Base-by-base conservation (phyloP, 768 basidiomycete species). In the Collybia mongolica region DNA sequence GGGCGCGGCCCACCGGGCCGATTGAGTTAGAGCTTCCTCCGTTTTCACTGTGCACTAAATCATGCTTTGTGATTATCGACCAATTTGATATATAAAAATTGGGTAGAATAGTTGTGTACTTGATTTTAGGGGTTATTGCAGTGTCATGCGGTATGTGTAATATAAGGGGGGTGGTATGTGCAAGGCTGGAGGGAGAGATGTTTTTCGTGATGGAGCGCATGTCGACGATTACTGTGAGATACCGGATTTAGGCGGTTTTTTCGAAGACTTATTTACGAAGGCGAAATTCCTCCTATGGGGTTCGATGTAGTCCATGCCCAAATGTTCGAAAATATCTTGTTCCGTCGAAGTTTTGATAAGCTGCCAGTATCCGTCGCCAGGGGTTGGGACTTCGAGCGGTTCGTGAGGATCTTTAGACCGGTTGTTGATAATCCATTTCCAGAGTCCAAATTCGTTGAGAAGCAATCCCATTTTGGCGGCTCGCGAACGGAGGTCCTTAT, bases 381-480 rank as follows among this genome's bases (percentile, higher is more conserved):
- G 39, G 11, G 29, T 35, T 2, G 56, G 53, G 12, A 26, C 44
- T 8, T 46, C 48, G 8, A 26, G 47, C 17, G 35, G 23, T 9
- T 44, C 36, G 22, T 28, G 36, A 14, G 53, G 41, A 15, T 29
- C 39, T 11, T 50, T 32, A 9, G 42, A 52, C 11, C 52, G 17
- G 12, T 53, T 26, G 22, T 39, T 39, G 12, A 15, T 5, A 39
- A 47, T 49, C 81, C 82, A 85, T 44, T 65, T 70, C 87, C 87
- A 88, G 3, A 88, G 66, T 11, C 86, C 87, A 54, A 72, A 79
- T 55, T 83, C 81, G 55, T 84, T 78, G 23, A 88, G 69, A 28
- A 75, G 68, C 58, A 85, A 56, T 14, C 77, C 79, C 2, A 71
- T 57, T 39, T 65, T 68, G 5, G 57, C 46, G 0, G 86, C 87